Evolutionary conservation across 2,329 filamentous ascomycete species (phyloP), one percentile per base, ranked within the genome.

Genomic region (Cladosporium cucumerinum): DNA sequence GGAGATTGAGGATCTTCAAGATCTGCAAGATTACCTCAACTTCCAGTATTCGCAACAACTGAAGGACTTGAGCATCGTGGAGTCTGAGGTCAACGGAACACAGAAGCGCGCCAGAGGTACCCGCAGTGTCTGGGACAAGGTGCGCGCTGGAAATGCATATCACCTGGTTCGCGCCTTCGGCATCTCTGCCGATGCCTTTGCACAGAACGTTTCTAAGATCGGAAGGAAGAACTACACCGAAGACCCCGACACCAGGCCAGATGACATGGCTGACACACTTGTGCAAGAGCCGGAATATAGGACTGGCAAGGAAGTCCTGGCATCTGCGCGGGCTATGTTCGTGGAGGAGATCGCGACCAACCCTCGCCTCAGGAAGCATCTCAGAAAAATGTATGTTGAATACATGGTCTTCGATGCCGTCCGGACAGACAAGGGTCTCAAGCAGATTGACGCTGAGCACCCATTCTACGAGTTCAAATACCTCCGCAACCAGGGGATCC

Each of bases 401-500:
- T 89, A 89, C 70, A 92, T 93, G 26, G 85, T 91, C 64, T 88
- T 99, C 66, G 93, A 94, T 79, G 96, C 93, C 76, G 87, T 87
- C 67, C 88, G 95, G 63, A 99, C 95, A 0, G 93, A 98, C 66
- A 99, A 98, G 78, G 95, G 95, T 30, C 81, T 97, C 61, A 90
- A 91, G 65, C 91, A 92, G 73, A 98, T 99, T 70, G 93, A 97
- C 71, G 94, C 98, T 67, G 88, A 95, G 26, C 93, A 98, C 73
- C 92, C 93, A 0, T 98, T 96, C 78, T 98, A 98, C 75, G 95
- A 98, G 77, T 92, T 99, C 81, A 97, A 99, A 78, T 99, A 99
- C 72, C 84, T 99, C 23, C 88, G 92, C 69, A 93, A 95, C 72
- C 93, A 97, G 77, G 91, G 91, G 8, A 70, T 74, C 28, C 71